Percentiles rank a stretch among this genome's conserved stretches.
Evolutionary conservation across 176 grass and related monocot genomes (phyloP).

Genomic region (Cenchrus fungigraminus): DNA sequence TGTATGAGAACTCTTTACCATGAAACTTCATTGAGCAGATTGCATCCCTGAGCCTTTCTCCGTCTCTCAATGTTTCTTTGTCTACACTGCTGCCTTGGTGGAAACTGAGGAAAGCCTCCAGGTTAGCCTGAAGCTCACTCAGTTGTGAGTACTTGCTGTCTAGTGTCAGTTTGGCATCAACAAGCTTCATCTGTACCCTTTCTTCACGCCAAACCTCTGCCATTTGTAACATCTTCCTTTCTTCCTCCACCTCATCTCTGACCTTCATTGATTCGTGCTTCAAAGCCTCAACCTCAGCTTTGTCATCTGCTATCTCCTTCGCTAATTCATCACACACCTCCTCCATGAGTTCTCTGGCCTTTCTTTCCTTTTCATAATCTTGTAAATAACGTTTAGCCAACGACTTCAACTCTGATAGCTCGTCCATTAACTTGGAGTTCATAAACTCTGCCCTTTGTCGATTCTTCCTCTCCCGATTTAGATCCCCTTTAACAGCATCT

Average conservation of each 20-base stretch:
- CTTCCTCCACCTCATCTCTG: constrained; percentile 83
- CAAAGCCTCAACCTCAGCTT: constrained; percentile 76
- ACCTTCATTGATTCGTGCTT: constrained; percentile 74
- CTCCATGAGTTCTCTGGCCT: constrained; percentile 72
- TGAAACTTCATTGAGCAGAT: constrained; percentile 50
- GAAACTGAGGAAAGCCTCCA: constrained; percentile 73
- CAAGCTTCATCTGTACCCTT: constrained; percentile 94
- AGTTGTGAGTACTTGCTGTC: constrained; percentile 86
- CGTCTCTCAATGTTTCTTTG: constrained; percentile 45
- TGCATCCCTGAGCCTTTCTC: constrained; percentile 59
- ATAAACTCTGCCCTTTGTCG: constrained; percentile 62
- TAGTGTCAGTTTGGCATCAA: constrained; percentile 82
- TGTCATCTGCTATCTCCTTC: constrained; percentile 74
- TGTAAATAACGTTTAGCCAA: constrained; percentile 55
- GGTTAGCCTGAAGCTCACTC: constrained; percentile 57
- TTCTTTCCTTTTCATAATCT: constrained; percentile 81
- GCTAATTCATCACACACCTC: constrained; percentile 79
- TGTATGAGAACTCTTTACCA: constrained; percentile 67
- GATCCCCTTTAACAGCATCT: constrained; percentile 63
- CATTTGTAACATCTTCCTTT: constrained; percentile 92
- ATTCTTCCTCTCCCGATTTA: constrained; percentile 63
- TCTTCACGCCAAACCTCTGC: constrained; percentile 99
- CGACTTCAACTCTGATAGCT: constrained; percentile 59
- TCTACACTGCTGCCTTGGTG: constrained; percentile 40
- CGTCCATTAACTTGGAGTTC: constrained; percentile 64